Conservation (phyloP, 2,329 filamentous ascomycete species). For the Akanthomyces uredinophilus region DNA sequence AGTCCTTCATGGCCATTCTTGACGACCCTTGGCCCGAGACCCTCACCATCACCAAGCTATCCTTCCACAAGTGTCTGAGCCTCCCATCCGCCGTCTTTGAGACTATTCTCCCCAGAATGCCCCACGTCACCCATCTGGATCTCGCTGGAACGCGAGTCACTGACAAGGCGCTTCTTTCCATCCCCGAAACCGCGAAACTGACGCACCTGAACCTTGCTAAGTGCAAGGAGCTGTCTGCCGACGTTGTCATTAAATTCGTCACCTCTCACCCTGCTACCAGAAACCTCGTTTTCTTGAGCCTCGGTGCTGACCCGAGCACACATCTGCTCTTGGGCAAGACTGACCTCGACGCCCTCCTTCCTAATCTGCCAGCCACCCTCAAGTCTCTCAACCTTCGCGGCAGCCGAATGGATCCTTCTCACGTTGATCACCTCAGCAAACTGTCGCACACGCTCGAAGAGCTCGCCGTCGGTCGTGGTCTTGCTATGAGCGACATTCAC, state of each 20-base stretch:
- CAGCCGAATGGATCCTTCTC: conserved; percentile 60
- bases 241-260: conserved; percentile 65
- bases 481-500: conserved; percentile 62
- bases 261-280: conserved; percentile 64
- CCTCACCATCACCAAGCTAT: conserved; percentile 61
- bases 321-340: conserved; percentile 64
- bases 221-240: conserved; percentile 64
- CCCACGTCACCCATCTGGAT: conserved; percentile 69
- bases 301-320: conserved; percentile 66
- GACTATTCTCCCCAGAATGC: conserved; percentile 63
- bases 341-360: conserved; percentile 61
- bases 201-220: conserved; percentile 76
- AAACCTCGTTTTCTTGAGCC: conserved; percentile 65
- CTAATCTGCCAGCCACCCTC: conserved; percentile 59
- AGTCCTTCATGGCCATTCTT: conserved; percentile 56
- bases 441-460: conserved; percentile 69
- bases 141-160: conserved; percentile 74
- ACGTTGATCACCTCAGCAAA: conserved; percentile 58
- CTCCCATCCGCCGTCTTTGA: conserved; percentile 64
- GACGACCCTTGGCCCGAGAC: conserved; percentile 46
- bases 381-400: conserved; percentile 73
- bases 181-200: conserved; percentile 65
- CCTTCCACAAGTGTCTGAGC: conserved; percentile 72
- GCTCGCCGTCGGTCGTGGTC: conserved; percentile 64
- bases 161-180: conserved; percentile 62